Percentiles rank a stretch among this genome's conserved stretches.
phyloP scores from a whole-genome alignment of 2,329 filamentous ascomycete species.

The Pseudogymnoascus sp. region DNA sequence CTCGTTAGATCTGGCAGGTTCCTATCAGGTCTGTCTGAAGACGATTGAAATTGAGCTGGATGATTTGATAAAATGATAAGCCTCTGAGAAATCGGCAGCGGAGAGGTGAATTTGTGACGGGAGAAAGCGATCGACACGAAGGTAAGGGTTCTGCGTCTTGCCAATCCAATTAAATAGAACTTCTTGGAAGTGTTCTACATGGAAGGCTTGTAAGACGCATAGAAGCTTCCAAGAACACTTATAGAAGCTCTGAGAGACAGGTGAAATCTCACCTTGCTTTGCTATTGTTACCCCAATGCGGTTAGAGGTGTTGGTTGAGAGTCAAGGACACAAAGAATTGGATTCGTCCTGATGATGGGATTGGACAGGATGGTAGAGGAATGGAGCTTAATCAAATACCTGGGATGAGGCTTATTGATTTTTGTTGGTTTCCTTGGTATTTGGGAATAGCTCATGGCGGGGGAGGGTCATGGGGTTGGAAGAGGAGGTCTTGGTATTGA shows the following conservation, averaged over 20 bases:
- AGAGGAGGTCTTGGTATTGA: neutral
- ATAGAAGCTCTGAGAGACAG: neutral
- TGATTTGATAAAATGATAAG: neutral
- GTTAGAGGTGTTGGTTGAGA: constrained; percentile 2
- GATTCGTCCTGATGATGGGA: neutral
- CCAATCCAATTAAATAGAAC: neutral
- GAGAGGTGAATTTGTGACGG: neutral
- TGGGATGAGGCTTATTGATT: neutral
- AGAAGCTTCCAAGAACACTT: constrained; percentile 3
- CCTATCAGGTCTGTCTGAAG: neutral
- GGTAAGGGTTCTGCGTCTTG: neutral
- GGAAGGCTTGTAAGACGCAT: neutral
- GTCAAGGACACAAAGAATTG: neutral
- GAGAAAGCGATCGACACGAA: neutral
- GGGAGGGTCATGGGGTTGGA: neutral
- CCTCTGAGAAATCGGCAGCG: neutral
- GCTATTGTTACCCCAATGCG: constrained; percentile 3
- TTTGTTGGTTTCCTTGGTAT: neutral
- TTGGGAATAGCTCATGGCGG: neutral
- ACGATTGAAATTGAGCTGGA: neutral
- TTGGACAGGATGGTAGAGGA: neutral
- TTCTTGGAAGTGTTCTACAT: neutral
- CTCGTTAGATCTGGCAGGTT: neutral
- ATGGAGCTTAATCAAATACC: neutral
- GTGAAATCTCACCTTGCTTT: neutral